phyloP scores from a whole-genome alignment of 2,329 filamentous ascomycete species.

The Pyrenochaeta sp. region DNA sequence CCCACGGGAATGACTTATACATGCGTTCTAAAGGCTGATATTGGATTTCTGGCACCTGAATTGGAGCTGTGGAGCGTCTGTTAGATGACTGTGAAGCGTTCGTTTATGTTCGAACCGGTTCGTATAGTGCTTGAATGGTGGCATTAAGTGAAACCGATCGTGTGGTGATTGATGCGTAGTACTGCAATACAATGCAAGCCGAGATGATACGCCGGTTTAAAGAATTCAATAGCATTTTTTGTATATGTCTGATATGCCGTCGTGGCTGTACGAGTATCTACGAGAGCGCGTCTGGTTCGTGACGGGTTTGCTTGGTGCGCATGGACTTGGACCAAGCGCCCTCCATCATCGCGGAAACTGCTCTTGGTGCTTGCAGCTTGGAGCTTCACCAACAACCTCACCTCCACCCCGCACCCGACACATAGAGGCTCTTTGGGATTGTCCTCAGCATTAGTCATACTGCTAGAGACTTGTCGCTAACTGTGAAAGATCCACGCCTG shows the following conservation, averaged over 20 bases:
- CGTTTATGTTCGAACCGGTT: background rate
- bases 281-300: constrained; percentile 22
- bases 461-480: constrained; percentile 15
- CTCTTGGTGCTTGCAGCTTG: constrained; percentile 17
- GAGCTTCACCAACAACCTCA: constrained; percentile 29
- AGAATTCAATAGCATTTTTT: background rate
- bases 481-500: constrained; percentile 44
- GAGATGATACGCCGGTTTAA: background rate
- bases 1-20: background rate
- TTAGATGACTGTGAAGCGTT: background rate
- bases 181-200: background rate
- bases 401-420: constrained; percentile 20
- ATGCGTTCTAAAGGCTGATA: background rate
- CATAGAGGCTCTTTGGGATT: constrained; percentile 14
- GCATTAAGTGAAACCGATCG: background rate
- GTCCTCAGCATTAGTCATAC: constrained; percentile 18
- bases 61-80: background rate
- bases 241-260: no score
- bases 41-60: background rate
- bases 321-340: constrained; percentile 13
- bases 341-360: constrained; percentile 31
- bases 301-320: constrained; percentile 10
- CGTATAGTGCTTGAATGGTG: background rate
- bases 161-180: background rate
- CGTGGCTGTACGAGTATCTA: background rate